These are phyloP conservation scores for Nakazawaea laoshanensis DNA, from an alignment of 805 yeast genomes.

Conservation along the genomic window DNA sequence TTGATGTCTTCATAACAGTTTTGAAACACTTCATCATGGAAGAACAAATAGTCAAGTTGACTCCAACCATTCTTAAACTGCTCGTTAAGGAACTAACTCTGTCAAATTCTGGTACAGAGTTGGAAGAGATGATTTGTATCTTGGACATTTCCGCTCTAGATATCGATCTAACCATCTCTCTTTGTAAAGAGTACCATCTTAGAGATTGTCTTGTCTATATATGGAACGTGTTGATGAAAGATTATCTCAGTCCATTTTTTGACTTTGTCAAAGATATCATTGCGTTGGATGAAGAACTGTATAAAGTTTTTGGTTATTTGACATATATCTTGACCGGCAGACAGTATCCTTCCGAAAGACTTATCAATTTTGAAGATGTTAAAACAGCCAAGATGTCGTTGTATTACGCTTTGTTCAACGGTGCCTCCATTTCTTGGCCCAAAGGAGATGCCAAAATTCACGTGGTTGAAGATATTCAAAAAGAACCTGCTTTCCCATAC, in stretches of 20 bases:
- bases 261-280: conserved; percentile 36
- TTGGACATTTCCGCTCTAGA: conserved; percentile 65
- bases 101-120: conserved; percentile 30
- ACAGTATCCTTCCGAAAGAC: conserved; percentile 66
- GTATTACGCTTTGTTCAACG: conserved; percentile 54
- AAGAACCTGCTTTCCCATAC: conserved; percentile 62
- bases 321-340: conserved; percentile 68
- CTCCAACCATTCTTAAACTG: conserved; percentile 57
- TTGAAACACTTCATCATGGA: conserved; percentile 44
- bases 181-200: conserved; percentile 49
- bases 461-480: conserved; percentile 18
- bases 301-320: conserved; percentile 46
- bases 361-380: conserved; percentile 26
- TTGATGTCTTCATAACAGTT: conserved; percentile 36
- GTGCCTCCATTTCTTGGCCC: conserved; percentile 41
- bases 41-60: conserved; percentile 36
- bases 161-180: conserved; percentile 61
- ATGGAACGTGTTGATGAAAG: conserved; percentile 63
- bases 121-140: conserved; percentile 64
- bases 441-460: conserved; percentile 22
- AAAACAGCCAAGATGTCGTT: conserved; percentile 38
- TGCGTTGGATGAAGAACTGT: conserved; percentile 10
- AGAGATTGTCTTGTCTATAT: conserved; percentile 60
- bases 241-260: conserved; percentile 61
- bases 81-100: conserved; percentile 46